phyloP scores from a whole-genome alignment of 345 rosid genomes.

The Gossypium anomalum region DNA sequence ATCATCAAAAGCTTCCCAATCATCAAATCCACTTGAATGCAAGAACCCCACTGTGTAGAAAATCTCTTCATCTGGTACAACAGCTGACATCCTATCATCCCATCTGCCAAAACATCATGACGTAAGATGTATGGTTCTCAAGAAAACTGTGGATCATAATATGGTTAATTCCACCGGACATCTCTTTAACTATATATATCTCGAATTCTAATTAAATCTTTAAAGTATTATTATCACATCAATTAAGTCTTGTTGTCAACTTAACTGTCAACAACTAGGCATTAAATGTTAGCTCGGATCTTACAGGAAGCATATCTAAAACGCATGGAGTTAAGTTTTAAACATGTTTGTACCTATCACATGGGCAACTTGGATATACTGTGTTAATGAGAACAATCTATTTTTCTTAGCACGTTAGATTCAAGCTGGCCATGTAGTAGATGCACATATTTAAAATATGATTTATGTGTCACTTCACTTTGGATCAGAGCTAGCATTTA shows the following conservation, averaged over 20 bases:
- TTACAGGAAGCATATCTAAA: too few relatives aligned
- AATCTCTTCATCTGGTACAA: slow-evolving; percentile 65
- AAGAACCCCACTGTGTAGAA: slow-evolving; percentile 79
- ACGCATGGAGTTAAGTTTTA: too few relatives aligned
- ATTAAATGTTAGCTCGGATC: too few relatives aligned
- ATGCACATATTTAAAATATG: not conserved
- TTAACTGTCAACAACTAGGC: too few relatives aligned
- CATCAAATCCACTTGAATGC: slow-evolving; percentile 57
- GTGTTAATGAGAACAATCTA: too few relatives aligned
- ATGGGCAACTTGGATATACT: too few relatives aligned
- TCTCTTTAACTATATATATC: too few relatives aligned
- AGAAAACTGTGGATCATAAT: not conserved
- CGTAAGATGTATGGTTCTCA: not conserved
- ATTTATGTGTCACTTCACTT: not conserved
- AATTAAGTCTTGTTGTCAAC: too few relatives aligned
- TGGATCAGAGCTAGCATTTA: not conserved
- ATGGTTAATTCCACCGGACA: not conserved
- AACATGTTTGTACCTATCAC: too few relatives aligned
- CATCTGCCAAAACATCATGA: slow-evolving; percentile 45
- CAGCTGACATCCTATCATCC: slow-evolving; percentile 69
- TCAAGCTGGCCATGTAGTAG: not conserved
- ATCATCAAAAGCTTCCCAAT: slow-evolving; percentile 48
- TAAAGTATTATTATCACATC: not conserved
- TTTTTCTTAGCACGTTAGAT: too few relatives aligned
- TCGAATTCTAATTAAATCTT: too few relatives aligned